Base-by-base conservation (phyloP, 2,329 filamentous ascomycete species). In the Fusarium nanum region DNA sequence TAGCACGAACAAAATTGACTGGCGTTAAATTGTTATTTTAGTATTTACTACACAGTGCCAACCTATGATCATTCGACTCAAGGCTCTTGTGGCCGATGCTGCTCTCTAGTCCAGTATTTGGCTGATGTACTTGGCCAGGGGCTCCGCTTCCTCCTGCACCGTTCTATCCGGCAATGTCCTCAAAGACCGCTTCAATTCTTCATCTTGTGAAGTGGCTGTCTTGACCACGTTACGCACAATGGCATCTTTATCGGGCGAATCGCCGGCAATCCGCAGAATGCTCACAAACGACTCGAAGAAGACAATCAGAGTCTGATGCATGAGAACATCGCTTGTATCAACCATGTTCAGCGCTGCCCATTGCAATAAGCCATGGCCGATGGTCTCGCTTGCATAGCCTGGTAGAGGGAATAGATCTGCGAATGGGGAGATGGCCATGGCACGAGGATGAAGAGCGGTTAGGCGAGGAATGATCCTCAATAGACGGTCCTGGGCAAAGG, bases 311-410 rank as follows among this genome's bases (percentile, higher is more conserved):
- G 69, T 85, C 9, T 85, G 76, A 45, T 84, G 81, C 83, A 88
- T 85, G 23, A 89, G 79, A 22, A 78, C 62, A 57, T 88, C 87
- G 1, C 78, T 73, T 57, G 73, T 80, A 61, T 85, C 84, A 27
- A 87, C 80, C 86, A 88, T 88, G 56, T 73, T 78, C 28, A 88
- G 75, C 10, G 83, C 82, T 6, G 83, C 85, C 73, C 86, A 88
- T 46, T 84, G 83, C 7, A 89, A 77, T 7, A 88, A 68, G 0
- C 84, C 84, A 8, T 78, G 72, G 6, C 79, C 76, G 5, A 74
- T 60, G 3, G 67, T 59, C 6, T 72, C 73, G 16, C 74, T 70
- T 9, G 70, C 56, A 30, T 49, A 46, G 16, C 14, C 56, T 13
- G 63, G 63, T 9, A 66, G 48, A 30, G 62, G 55, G 12, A 66